These are phyloP conservation scores for Colletotrichum sp. DNA, from an alignment of 2,329 filamentous ascomycete species.

Conservation along the genomic window DNA sequence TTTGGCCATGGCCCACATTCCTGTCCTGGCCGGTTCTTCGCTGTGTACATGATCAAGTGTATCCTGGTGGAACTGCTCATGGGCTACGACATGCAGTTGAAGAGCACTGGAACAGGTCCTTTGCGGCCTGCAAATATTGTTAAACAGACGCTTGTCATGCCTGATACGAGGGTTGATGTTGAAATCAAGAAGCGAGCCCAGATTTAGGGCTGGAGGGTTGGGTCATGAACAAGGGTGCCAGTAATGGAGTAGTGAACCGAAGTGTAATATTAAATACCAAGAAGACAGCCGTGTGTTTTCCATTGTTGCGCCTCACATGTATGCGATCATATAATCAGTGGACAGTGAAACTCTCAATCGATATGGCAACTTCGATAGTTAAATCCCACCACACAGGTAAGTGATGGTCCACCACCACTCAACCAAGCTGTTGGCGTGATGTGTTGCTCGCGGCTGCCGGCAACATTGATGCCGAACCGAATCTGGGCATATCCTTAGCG, in stretches of 20 bases:
- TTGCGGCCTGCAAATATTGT: constrained; percentile 6
- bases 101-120: background rate
- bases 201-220: background rate
- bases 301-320: too few species aligned
- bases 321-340: too few species aligned
- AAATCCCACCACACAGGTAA: too few species aligned
- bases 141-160: background rate
- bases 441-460: too few species aligned
- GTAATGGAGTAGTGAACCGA: background rate
- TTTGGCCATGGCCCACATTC: constrained; percentile 28
- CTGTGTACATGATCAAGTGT: constrained; percentile 22
- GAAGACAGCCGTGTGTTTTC: too few species aligned
- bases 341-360: too few species aligned
- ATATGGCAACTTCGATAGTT: too few species aligned
- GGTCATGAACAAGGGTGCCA: background rate
- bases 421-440: too few species aligned
- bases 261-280: too few species aligned
- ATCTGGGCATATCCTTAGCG: background rate
- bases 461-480: background rate
- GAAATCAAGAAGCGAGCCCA: constrained; percentile 1
- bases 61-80: constrained; percentile 17
- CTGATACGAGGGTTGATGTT: background rate
- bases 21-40: constrained; percentile 21
- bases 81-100: constrained; percentile 14
- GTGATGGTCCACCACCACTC: too few species aligned